phyloP scores from a whole-genome alignment of 1,284 basidiomycete genomes.

The Boletus sp. region DNA sequence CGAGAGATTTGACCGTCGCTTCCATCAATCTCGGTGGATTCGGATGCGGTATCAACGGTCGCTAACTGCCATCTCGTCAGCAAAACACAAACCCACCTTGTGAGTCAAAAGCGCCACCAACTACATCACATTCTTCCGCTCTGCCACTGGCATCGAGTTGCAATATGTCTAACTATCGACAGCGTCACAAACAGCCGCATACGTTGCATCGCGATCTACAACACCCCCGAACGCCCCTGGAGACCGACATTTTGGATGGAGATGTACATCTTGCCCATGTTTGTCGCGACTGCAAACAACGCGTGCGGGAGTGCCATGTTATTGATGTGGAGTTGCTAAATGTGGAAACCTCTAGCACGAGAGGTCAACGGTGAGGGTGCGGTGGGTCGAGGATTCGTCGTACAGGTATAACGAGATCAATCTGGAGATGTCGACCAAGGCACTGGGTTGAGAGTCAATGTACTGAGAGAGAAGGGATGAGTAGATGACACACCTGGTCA shows the following conservation, averaged over 20 bases:
- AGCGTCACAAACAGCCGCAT: slow-evolving; percentile 97
- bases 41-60: slow-evolving; percentile 82
- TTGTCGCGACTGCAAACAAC: no score
- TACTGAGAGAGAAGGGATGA: no score
- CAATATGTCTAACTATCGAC: slow-evolving; percentile 83
- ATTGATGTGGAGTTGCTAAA: no score
- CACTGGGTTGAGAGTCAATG: no score
- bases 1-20: slow-evolving; percentile 79
- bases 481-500: no score
- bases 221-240: slow-evolving; percentile 71
- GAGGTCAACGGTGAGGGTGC: no score
- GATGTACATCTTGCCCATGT: no score
- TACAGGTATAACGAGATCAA: no score
- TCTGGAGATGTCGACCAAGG: no score
- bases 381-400: no score
- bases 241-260: slow-evolving; percentile 54
- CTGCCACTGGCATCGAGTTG: slow-evolving; percentile 72
- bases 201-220: slow-evolving; percentile 82
- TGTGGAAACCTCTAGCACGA: no score
- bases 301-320: no score
- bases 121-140: slow-evolving; percentile 88
- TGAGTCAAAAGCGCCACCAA: slow-evolving; percentile 92
- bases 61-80: slow-evolving; percentile 41
- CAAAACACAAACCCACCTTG: slow-evolving; percentile 52
- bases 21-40: slow-evolving; percentile 64